A percentile compares a stretch with the other conserved stretches of the same genome.
Evolutionary conservation across 495 filamentous ascomycete genomes (phyloP).

Genomic region (Aspergillus homomorphus): DNA sequence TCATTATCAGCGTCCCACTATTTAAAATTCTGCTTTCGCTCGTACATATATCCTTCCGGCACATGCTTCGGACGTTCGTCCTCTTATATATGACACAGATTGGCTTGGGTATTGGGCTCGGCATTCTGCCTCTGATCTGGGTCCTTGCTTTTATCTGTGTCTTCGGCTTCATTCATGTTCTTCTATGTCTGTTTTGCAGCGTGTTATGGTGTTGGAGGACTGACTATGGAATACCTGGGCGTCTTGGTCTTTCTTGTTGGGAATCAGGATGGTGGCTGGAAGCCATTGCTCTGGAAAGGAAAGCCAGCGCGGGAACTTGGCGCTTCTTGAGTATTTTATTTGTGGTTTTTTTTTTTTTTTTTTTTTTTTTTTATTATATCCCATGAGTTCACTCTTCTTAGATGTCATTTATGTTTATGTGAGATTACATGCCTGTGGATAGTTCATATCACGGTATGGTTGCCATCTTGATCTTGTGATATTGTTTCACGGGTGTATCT

Average conservation of each 20-base stretch:
- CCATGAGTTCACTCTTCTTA: neutral
- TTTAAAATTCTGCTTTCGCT: neutral
- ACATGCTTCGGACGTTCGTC: neutral
- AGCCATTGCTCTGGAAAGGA: neutral
- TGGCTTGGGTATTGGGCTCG: neutral
- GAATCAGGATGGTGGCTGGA: neutral
- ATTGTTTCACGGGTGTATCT: neutral
- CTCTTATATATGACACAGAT: slow-evolving; percentile 1
- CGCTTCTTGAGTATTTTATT: neutral
- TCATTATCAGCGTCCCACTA: neutral
- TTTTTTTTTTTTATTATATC: neutral
- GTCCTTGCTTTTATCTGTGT: neutral
- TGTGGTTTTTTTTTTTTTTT: neutral
- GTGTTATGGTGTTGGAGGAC: slow-evolving; percentile 4
- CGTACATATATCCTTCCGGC: slow-evolving; percentile 5
- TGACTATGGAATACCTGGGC: slow-evolving; percentile 11
- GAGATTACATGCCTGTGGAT: too few species aligned
- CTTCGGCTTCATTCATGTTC: neutral
- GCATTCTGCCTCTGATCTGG: neutral
- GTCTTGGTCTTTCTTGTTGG: slow-evolving; percentile 8
- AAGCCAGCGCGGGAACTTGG: neutral
- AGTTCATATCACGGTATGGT: too few species aligned
- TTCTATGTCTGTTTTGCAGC: slow-evolving; percentile 3
- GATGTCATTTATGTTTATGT: neutral
- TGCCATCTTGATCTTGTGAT: too few species aligned